Conservation (phyloP, 805 yeast genomes). For the Kregervanrija delftensis region DNA sequence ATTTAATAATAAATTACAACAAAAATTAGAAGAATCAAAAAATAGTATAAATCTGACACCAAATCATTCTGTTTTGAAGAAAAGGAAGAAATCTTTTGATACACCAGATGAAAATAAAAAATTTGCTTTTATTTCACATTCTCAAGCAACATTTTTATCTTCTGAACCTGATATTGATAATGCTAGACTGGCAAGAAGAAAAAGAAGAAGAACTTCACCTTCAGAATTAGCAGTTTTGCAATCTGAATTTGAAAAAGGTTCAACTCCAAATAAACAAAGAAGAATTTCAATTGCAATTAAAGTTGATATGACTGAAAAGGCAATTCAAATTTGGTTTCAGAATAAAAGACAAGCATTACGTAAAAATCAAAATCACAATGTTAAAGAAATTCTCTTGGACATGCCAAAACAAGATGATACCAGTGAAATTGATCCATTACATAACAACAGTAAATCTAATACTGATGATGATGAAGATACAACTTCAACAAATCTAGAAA, state of each 20-base stretch:
- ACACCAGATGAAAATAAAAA: constrained; percentile 25
- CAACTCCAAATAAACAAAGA: constrained; percentile 73
- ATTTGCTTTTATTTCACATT: constrained; percentile 89
- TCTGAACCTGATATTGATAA: constrained; percentile 83
- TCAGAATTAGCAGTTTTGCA: constrained; percentile 77
- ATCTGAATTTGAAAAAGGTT: constrained; percentile 65
- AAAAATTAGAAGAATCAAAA: neutral
- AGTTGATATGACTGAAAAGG: constrained; percentile 94
- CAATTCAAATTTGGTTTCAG: constrained; percentile 98
- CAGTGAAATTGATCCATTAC: neutral
- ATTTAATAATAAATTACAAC: too few species aligned
- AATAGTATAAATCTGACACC: too few species aligned
- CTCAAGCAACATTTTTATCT: constrained; percentile 79
- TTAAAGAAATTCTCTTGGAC: constrained; percentile 26
- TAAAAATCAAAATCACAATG: constrained; percentile 28
- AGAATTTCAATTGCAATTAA: constrained; percentile 72
- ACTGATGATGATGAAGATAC: too few species aligned
- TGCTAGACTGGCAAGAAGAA: constrained; percentile 88
- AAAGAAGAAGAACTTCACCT: constrained; percentile 92
- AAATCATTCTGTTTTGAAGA: neutral
- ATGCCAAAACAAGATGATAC: constrained; percentile 15
- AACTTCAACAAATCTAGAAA: neutral
- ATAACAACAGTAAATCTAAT: neutral
- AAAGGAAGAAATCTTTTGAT: constrained; percentile 14
- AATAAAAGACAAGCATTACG: constrained; percentile 83